Conservation (phyloP, 106 monocot species). For the Xerophyta viscosa region DNA sequence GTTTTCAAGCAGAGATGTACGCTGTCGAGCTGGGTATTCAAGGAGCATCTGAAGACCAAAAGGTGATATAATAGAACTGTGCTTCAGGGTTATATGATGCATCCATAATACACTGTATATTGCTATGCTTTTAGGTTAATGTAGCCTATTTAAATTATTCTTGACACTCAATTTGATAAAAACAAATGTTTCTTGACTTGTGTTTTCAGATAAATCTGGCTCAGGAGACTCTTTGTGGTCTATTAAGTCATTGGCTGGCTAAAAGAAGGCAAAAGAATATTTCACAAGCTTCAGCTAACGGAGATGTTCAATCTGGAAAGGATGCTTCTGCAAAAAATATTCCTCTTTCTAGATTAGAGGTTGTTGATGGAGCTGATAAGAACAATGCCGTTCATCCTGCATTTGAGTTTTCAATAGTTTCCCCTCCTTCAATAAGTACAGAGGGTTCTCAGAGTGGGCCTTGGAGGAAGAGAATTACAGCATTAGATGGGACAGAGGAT, state of each 20-base stretch:
- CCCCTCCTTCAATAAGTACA: constrained; percentile 84
- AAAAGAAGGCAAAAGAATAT: constrained; percentile 69
- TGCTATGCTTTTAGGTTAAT: not conserved
- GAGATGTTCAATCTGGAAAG: constrained; percentile 38
- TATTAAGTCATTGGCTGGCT: constrained; percentile 65
- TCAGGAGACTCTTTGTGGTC: constrained; percentile 89
- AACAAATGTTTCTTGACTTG: not conserved
- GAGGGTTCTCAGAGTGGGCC: constrained; percentile 84
- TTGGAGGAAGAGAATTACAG: constrained; percentile 89
- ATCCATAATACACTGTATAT: not conserved
- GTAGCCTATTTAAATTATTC: not conserved
- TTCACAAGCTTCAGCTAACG: constrained; percentile 46
- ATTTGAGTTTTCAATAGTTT: constrained; percentile 73
- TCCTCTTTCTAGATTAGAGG: constrained; percentile 52
- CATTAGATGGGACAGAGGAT: constrained; percentile 85
- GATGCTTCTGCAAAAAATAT: constrained; percentile 42
- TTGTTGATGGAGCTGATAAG: constrained; percentile 55
- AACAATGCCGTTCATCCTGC: constrained; percentile 42
- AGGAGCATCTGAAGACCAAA: constrained; percentile 66
- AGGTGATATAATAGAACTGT: constrained; percentile 28
- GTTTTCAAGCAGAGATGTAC: constrained; percentile 98
- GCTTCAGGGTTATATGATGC: not conserved
- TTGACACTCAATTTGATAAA: not conserved
- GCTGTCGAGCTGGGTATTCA: constrained; percentile 65
- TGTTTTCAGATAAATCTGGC: constrained; percentile 81